phyloP scores from a whole-genome alignment of 352 stramenopile species.

The Pythium rishiriense region DNA sequence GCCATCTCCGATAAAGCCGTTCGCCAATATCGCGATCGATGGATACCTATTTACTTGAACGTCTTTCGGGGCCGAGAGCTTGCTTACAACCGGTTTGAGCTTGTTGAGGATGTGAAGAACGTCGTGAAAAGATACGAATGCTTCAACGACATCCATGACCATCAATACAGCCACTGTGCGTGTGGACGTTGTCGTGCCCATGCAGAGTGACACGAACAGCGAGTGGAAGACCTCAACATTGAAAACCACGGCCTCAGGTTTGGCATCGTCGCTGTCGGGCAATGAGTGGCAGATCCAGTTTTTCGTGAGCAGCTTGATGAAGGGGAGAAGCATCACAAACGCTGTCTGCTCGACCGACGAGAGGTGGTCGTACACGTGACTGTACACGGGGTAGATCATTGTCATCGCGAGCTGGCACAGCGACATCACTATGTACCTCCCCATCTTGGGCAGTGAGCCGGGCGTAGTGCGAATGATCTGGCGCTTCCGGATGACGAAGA shows the following conservation, averaged over 20 bases:
- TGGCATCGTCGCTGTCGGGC: slow-evolving; percentile 28
- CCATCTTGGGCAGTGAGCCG: neutral
- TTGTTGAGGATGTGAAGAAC: slow-evolving; percentile 31
- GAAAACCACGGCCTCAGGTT: slow-evolving; percentile 29
- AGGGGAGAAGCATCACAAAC: slow-evolving; percentile 30
- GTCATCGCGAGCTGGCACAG: slow-evolving; percentile 19
- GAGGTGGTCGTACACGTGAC: slow-evolving; percentile 17
- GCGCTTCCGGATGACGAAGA: slow-evolving; percentile 4
- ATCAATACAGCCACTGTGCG: slow-evolving; percentile 15
- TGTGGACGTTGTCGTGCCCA: slow-evolving; percentile 13
- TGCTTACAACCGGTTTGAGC: slow-evolving; percentile 31
- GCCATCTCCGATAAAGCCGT: neutral
- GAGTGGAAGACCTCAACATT: slow-evolving; percentile 31
- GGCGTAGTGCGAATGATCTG: neutral
- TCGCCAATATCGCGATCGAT: neutral
- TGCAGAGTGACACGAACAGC: slow-evolving; percentile 27
- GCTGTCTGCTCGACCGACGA: slow-evolving; percentile 16
- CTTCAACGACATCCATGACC: slow-evolving; percentile 14
- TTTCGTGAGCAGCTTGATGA: slow-evolving; percentile 48
- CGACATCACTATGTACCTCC: slow-evolving; percentile 11
- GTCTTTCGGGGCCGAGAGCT: neutral
- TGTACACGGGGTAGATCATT: slow-evolving; percentile 25
- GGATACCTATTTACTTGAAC: neutral
- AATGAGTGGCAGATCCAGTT: slow-evolving; percentile 37
- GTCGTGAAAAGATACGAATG: slow-evolving; percentile 12